Percentiles rank a stretch among this genome's conserved stretches.
Conservation (phyloP, 345 rosid genomes). For the Raphanus raphanistrum region DNA sequence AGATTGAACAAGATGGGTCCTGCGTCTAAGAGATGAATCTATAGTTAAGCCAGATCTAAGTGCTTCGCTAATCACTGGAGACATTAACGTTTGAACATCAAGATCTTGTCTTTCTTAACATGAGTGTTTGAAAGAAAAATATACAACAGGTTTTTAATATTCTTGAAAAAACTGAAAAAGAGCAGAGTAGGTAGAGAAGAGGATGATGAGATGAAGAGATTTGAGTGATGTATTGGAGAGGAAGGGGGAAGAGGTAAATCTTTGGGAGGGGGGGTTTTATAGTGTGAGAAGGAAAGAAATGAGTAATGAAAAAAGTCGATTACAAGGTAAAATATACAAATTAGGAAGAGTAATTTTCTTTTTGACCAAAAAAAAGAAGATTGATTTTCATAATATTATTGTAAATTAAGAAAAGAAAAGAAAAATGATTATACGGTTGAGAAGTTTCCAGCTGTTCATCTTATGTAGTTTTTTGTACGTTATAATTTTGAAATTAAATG, state of each 20-base stretch:
- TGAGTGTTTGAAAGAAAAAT: not conserved
- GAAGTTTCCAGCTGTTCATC: conserved; percentile 29
- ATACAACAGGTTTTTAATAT: not conserved
- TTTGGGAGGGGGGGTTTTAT: conserved; percentile 23
- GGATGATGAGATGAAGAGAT: not conserved
- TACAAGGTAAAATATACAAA: not conserved
- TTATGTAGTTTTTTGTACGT: conserved; percentile 5
- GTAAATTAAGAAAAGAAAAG: not conserved
- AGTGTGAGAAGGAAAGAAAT: not conserved
- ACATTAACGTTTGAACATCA: conserved; percentile 44
- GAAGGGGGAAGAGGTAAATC: conserved; percentile 31
- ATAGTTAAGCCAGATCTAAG: conserved; percentile 45
- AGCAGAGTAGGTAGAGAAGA: not conserved
- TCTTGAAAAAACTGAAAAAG: not conserved
- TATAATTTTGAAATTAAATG: not conserved
- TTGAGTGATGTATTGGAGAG: conserved; percentile 14
- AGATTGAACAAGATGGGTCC: conserved; percentile 98
- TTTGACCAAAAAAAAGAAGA: too few species aligned
- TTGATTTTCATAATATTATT: not conserved
- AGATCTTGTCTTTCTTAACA: conserved; percentile 29
- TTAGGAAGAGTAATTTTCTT: not conserved
- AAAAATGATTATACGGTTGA: not conserved
- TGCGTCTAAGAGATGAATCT: conserved; percentile 73
- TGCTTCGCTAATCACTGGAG: conserved; percentile 44
- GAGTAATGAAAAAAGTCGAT: not conserved